phyloP scores from a whole-genome alignment of 768 basidiomycete genomes.

The Auricularia cornea region DNA sequence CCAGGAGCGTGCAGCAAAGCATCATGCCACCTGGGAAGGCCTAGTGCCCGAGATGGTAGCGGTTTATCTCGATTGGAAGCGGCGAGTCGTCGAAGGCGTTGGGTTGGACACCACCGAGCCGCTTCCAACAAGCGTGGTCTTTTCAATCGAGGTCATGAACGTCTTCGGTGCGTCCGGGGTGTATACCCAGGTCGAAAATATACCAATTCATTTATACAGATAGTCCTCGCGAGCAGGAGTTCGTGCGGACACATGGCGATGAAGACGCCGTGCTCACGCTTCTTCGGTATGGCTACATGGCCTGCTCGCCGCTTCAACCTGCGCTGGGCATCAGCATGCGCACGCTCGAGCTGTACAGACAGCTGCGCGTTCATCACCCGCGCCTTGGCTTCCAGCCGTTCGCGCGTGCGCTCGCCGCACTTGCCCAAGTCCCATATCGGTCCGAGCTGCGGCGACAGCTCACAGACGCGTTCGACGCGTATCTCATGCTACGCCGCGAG shows the following conservation, averaged over 20 bases:
- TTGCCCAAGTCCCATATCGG: background rate
- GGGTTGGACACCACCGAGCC: background rate
- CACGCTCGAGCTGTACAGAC: background rate
- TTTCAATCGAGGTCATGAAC: background rate
- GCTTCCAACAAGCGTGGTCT: background rate
- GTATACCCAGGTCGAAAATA: too few relatives aligned
- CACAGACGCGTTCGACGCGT: slow-evolving; percentile 6
- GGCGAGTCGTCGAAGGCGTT: background rate
- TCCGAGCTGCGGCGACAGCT: background rate
- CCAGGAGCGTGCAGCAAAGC: background rate
- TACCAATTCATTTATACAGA: background rate
- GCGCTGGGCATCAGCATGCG: background rate
- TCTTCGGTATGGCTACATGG: background rate
- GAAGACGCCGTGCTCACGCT: background rate
- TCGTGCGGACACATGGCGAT: background rate
- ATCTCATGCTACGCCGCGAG: too few relatives aligned
- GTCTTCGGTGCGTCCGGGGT: background rate
- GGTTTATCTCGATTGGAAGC: background rate
- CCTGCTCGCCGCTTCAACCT: background rate
- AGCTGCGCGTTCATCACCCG: background rate
- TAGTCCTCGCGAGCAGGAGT: background rate
- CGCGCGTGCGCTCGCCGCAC: background rate
- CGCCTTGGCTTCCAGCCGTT: background rate
- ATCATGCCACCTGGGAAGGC: background rate
- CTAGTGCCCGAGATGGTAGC: background rate